Base-by-base conservation (phyloP, 129 eudicot genomes). In the Scalesia atractyloides region DNA sequence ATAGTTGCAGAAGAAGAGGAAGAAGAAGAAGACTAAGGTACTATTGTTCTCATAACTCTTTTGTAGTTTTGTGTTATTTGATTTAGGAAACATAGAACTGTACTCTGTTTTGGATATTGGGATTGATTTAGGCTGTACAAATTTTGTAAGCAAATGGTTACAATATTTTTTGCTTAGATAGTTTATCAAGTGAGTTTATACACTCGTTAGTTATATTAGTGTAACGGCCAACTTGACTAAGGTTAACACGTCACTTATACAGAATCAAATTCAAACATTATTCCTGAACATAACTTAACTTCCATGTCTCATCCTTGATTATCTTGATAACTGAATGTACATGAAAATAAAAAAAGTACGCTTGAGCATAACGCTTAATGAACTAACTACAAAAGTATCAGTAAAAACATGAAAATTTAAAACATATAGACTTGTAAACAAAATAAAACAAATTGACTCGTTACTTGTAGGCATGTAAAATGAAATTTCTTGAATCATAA, bases 401-500 rank as follows among this genome's bases (percentile, higher is more conserved):
- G 46, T 52, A 52, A 16, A n/a, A 52, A 7, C 13, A 17, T 52
- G 12, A 52, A 16, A 16, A 6, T 22, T 0, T 16, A 5, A 17
- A 16, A 17, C 59, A 52, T 52, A n/a, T n/a, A n/a, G n/a, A n/a
- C n/a, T 5, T 52, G 58, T 52, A 17, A 16, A 6, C n/a, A n/a
- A n/a, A n/a, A n/a, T n/a, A n/a, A n/a, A n/a, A n/a, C 19, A 52
- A 52, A 5, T 16, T 17, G 9, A 52, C 26, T 6, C 0, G 59
- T 52, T 5, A 17, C 10, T 52, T 16, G 59, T 52, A 52, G 1
- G 59, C 9, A 4, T 52, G 59, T 75, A 97, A 97, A 9, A 86
- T 88, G 0, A 89, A 93, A n/a, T 94, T 94, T 76, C 84, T 88
- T 30, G 34, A 3, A 30, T 30, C 34, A 30, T 30, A 30, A 30